These are phyloP conservation scores for Sugiyamaella novakii DNA, from an alignment of 1,139 yeast species.

Conservation along the genomic window DNA sequence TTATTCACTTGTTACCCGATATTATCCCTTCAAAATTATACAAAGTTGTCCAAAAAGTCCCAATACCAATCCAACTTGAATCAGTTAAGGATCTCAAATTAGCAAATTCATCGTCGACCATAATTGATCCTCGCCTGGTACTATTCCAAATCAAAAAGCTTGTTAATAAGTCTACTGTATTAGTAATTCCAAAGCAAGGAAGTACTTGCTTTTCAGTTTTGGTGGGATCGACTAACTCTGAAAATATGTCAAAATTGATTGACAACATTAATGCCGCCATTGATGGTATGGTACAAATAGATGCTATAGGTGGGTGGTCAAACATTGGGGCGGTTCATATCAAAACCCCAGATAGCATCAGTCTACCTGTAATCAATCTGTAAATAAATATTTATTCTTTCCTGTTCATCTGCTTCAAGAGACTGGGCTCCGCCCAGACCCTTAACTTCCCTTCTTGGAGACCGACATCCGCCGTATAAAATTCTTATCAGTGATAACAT, in stretches of 20 bases:
- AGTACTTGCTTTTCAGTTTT: slow-evolving; percentile 34
- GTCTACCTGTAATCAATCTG: slow-evolving; percentile 28
- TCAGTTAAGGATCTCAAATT: slow-evolving; percentile 20
- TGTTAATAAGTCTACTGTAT: slow-evolving; percentile 30
- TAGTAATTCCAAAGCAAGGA: slow-evolving; percentile 29
- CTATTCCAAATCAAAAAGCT: slow-evolving; percentile 32
- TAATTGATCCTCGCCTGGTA: slow-evolving; percentile 31
- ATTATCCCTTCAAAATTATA: slow-evolving; percentile 32
- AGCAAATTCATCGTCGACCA: not conserved
- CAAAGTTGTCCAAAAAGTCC: slow-evolving; percentile 34
- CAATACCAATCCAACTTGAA: slow-evolving; percentile 33
- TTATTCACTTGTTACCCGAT: slow-evolving; percentile 31
- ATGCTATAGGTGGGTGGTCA: slow-evolving; percentile 26
- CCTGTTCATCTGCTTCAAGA: no score
- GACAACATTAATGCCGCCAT: slow-evolving; percentile 33
- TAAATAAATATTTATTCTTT: no score
- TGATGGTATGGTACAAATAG: slow-evolving; percentile 22
- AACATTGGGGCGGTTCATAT: slow-evolving; percentile 28
- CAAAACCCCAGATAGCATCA: slow-evolving; percentile 34
- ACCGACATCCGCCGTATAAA: no score
- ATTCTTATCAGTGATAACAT: no score
- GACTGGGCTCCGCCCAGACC: no score
- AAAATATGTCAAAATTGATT: slow-evolving; percentile 26
- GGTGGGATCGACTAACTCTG: slow-evolving; percentile 31
- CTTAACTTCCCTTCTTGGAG: no score